Evolutionary conservation across 2,329 filamentous ascomycete genomes (phyloP), one percentile per base, ranked within the genome.

Genomic region (Truncatella angustata): DNA sequence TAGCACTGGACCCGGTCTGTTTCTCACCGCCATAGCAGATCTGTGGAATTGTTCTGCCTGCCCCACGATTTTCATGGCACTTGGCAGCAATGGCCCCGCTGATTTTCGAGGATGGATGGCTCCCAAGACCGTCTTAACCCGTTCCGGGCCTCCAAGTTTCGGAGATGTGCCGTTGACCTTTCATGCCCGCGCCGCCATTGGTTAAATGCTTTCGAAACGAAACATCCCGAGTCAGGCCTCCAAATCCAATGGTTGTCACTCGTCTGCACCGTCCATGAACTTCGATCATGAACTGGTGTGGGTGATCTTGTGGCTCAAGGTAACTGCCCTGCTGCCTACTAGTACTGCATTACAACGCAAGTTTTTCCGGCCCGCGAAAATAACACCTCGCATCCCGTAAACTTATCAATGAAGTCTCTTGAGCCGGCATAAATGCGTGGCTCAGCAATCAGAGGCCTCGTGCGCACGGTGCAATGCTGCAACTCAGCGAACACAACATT

Each of bases 191-290:
- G 21, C 35, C 20, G 23, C 18, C 16, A 50, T 50, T 50, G 47
- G 47, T 20, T 26, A 21, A 26, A 14, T 7, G 32, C n/a, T 14
- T 18, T 32, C 20, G 35, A 50, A 50, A 50, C 47, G 47, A 50
- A 50, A 50, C 47, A 42, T 30, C 14, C 26, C 30, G 47, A 40
- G 47, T 50, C 47, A 50, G 47, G 36, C 34, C 47, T 24, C 36
- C 47, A 16, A 42, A 12, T 14, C 47, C 47, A 50, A 50, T 50
- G 36, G 32, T 23, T 30, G 47, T 32, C 16, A 20, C 18, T 21
- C n/a, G n/a, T n/a, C n/a, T n/a, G n/a, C n/a, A n/a, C n/a, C n/a
- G n/a, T n/a, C 23, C 30, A 39, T 28, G 18, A 50, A 11, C 14
- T 28, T 23, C 34, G n/a, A n/a, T 18, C 45, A n/a, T 49, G 30